These are phyloP conservation scores for Russula ochroleuca DNA, from an alignment of 768 basidiomycete genomes.

Conservation along the genomic window DNA sequence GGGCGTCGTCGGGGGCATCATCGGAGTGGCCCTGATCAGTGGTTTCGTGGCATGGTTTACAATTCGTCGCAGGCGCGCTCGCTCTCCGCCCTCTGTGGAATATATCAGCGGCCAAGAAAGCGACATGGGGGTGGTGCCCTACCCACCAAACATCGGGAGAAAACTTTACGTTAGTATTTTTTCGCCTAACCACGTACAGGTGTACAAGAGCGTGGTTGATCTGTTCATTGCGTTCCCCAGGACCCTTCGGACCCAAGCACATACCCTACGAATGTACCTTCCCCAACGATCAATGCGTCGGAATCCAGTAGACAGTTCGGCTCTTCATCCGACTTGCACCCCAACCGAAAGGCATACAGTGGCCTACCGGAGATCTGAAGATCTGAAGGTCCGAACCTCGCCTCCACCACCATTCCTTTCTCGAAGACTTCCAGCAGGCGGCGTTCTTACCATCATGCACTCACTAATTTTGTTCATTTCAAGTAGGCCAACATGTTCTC, in stretches of 20 bases:
- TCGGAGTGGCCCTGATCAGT: conserved; percentile 43
- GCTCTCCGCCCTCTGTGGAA: conserved; percentile 27
- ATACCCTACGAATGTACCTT: conserved; percentile 13
- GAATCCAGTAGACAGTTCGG: neutral
- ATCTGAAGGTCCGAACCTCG: conserved; percentile 1
- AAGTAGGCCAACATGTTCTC: neutral
- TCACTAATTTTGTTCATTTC: no score
- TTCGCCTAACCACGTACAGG: neutral
- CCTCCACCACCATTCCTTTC: neutral
- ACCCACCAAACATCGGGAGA: neutral
- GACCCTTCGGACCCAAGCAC: conserved; percentile 28
- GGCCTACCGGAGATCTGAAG: conserved; percentile 27
- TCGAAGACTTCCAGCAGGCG: neutral
- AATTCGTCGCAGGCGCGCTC: conserved; percentile 32
- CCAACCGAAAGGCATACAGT: conserved; percentile 11
- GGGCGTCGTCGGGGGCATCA: conserved; percentile 56
- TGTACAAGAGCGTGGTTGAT: neutral
- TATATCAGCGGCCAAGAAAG: conserved; percentile 3
- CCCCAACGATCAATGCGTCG: conserved; percentile 20
- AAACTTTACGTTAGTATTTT: conserved; percentile 20
- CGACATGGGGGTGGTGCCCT: conserved; percentile 2
- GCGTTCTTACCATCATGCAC: no score
- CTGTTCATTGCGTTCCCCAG: neutral
- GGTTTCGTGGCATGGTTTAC: conserved; percentile 41
- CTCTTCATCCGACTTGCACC: conserved; percentile 5